Base-by-base conservation (phyloP, 371 early-diverging fungal species). In the Parasitella parasitica region DNA sequence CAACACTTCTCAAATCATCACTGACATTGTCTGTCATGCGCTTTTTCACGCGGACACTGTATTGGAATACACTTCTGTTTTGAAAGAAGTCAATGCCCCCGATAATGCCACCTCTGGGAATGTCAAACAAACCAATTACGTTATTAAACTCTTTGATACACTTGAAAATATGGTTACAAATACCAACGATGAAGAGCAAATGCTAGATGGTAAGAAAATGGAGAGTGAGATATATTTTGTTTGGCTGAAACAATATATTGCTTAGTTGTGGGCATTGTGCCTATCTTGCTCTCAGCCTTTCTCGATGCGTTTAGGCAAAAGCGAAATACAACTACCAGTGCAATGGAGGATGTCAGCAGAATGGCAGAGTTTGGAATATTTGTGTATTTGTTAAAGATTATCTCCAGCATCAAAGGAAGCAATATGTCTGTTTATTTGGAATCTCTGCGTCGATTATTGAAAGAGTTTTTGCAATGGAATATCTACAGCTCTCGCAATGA, bases 281-380 rank as follows among this genome's bases (percentile, higher is more conserved):
- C 77, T 32, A 39, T 60, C 15, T 52, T 80, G 16, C 68, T 73
- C n/a, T 38, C 56, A 15, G 39, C 60, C 27, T 80, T 77, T 50
- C 58, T 80, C 8, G 37, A 38, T 6, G 54, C 64, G 4, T 77
- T 69, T 35, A 67, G 81, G 43, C 67, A 70, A 22, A 75, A 73
- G 35, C 66, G 79, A 16, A 64, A 65, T 2, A 51, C 59, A 2
- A 63, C 53, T 9, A 63, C 66, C 15, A 58, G 71, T 8, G 37
- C 72, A 4, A 60, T 64, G 55, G 72, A 78, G 35, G 73, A 77
- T 51, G 39, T 60, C 1, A 65, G 60, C 22, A 69, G 76, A 38
- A 67, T 54, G 34, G 76, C 70, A 11, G 81, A 80, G 50, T 77
- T 77, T 50, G 78, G 76, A 1, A 67, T 80, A 11, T 74, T 77